Evolutionary conservation across 78 protist genomes (phyloP), one percentile per base, ranked within the genome.

Genomic region (Trichosphaerium sp.): DNA sequence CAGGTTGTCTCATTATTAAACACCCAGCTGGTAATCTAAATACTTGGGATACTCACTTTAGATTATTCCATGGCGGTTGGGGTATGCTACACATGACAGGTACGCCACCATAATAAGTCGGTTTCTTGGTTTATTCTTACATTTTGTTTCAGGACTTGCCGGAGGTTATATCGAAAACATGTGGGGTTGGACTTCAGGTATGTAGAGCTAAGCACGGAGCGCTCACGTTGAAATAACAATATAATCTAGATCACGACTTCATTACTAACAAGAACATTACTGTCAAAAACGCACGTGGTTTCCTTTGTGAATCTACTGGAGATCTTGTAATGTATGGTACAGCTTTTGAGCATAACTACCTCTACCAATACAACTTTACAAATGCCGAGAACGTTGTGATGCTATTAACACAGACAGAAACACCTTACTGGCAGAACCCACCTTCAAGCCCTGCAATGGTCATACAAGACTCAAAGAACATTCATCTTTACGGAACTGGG

Each of bases 141-240:
- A n/a, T n/a, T n/a, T n/a, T n/a, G n/a, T n/a, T n/a, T n/a, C n/a
- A n/a, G n/a, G n/a, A n/a, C n/a, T 35, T 35, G 59, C 59, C 59
- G 29, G 43, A 32, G 59, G 43, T 12, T 54, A 54, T 35, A 12
- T 54, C 28, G 59, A 54, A 35, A 54, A 54, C 10, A 10, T 54
- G 59, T 54, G 59, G 59, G 59, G 43, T 34, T 54, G 59, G 59
- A 54, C 59, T 10, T 32, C 59, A 10, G 51, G 51, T 44, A 18
- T 21, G 51, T 44, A n/a, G n/a, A n/a, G n/a, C 18, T 44, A 18
- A 21, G 18, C 51, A 18, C 51, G 18, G 28, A 44, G 18, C 51
- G 18, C 18, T 18, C 18, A 44, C 51, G 51, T 44, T 21, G 51
- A 21, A 44, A 18, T n/a, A 44, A 18, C 18, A 18, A 44, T 18